Evolutionary conservation across 352 stramenopile genomes (phyloP), one percentile per base, ranked within the genome.

Genomic region (Phytophthora foliorum): DNA sequence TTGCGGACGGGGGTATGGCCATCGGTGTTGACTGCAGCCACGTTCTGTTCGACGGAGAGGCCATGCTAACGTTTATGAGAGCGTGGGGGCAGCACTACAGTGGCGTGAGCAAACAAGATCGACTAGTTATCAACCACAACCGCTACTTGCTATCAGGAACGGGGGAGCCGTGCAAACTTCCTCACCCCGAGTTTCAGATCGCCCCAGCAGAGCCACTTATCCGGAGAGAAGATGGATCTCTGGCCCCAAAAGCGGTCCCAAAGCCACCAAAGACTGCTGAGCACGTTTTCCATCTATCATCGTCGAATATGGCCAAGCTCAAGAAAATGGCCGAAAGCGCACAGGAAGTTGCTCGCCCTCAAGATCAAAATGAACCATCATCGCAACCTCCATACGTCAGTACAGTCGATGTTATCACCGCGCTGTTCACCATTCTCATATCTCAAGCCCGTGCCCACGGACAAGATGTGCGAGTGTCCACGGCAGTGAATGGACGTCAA

Each of bases 31-130:
- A 86, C 49, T 69, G 74, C 36, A 82, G 46, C 34, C 82, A 90
- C 46, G 62, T 63, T 0, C 14, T 90, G 57, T 72, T 88, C n/a
- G 82, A 90, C 32, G 80, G 74, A 38, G 73, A 89, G 27, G 74
- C 63, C 10, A 71, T 81, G 61, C 80, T 89, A 46, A 89, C 74
- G 19, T 89, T 90, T 63, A 80, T 85, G 67, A 79, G 77, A 38
- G 48, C 57, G 14, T 90, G 82, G 82, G 72, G 78, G 1, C 62
- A 80, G 63, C 78, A 79, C 62, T 90, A 85, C 49, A 78, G 75
- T 24, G 49, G 63, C 0, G 60, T 63, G 19, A 51, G 21, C 8
- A 67, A 72, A 17, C 5, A 63, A 7, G 67, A 80, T 24, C 69
- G 73, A 6, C 51, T 74, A 0, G 46, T 56, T 10, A 71, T 90